phyloP scores from a whole-genome alignment of 306 rosid genomes.

The Rubus idaeus region DNA sequence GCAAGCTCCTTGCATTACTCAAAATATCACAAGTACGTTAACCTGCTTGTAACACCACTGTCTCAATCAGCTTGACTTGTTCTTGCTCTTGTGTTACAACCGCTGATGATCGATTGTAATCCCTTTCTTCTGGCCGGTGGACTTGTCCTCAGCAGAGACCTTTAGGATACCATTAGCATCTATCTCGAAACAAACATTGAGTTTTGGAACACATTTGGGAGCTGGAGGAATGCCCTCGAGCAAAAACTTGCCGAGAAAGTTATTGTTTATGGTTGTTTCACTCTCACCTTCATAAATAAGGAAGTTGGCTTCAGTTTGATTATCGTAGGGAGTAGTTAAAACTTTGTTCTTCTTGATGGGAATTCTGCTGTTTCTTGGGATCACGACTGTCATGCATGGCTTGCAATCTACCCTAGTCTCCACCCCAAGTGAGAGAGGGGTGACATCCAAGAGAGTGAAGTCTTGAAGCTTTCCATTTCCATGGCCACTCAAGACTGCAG shows the following conservation, averaged over 20 bases:
- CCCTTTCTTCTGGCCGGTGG: not conserved
- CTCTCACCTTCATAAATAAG: conserved; percentile 7
- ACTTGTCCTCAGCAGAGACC: conserved; percentile 12
- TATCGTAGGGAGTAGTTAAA: not conserved
- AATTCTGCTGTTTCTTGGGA: not conserved
- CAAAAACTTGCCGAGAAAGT: not conserved
- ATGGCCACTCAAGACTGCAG: not conserved
- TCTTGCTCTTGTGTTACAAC: too few species aligned
- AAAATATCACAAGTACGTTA: too few species aligned
- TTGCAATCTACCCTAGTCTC: too few species aligned
- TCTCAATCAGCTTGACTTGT: too few species aligned
- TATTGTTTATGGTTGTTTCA: not conserved
- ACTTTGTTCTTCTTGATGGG: not conserved
- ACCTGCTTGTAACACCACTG: too few species aligned
- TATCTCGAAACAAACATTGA: not conserved
- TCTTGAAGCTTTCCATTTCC: not conserved
- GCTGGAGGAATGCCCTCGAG: conserved; percentile 11
- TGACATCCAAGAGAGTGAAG: conserved; percentile 2
- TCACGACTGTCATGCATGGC: not conserved
- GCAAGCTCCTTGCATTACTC: too few species aligned
- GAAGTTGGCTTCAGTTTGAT: not conserved
- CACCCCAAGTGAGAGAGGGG: not conserved
- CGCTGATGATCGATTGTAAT: not conserved
- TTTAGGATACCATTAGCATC: conserved; percentile 11
- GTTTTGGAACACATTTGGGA: not conserved